A percentile compares a stretch with the other conserved stretches of the same genome.
Conservation (phyloP, 2,329 filamentous ascomycete species). For the Aspergillus sp. region DNA sequence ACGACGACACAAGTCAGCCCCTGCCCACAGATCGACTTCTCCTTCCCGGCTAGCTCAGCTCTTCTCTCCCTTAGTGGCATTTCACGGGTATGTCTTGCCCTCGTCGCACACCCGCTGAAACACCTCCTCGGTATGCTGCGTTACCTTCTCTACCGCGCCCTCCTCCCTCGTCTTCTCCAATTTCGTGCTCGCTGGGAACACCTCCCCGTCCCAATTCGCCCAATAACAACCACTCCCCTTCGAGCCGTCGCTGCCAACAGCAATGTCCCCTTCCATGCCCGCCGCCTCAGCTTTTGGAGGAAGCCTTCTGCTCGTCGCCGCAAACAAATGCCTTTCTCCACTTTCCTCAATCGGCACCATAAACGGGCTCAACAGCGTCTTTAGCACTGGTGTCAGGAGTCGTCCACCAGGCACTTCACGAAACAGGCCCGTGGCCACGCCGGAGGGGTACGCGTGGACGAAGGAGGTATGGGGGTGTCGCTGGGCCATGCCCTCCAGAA, state of each 20-base stretch:
- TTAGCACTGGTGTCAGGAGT: slow-evolving; percentile 7
- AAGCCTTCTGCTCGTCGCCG: slow-evolving; percentile 24
- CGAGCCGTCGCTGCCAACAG: slow-evolving; percentile 7
- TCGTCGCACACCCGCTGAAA: slow-evolving; percentile 8
- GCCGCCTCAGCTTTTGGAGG: slow-evolving; percentile 5
- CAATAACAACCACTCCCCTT: slow-evolving; percentile 11
- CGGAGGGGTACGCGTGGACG: slow-evolving; percentile 34
- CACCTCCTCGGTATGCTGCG: slow-evolving; percentile 8
- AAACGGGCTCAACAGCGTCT: slow-evolving; percentile 10
- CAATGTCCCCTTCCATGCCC: slow-evolving; percentile 5
- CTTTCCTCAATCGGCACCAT: slow-evolving; percentile 22
- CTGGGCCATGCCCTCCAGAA: slow-evolving; percentile 21
- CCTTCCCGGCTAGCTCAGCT: no score
- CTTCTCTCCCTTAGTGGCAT: no score
- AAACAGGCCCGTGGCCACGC: slow-evolving; percentile 30
- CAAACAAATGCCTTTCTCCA: slow-evolving; percentile 38
- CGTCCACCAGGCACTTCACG: slow-evolving; percentile 26
- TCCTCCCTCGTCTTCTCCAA: slow-evolving; percentile 3
- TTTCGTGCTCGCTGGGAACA: slow-evolving; percentile 5
- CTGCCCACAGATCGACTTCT: no score
- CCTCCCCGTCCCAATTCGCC: slow-evolving; percentile 8
- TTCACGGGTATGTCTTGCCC: slow-evolving; percentile 9
- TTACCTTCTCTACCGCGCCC: slow-evolving; percentile 8
- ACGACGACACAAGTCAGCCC: no score
- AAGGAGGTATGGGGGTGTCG: slow-evolving; percentile 21